Conservation (phyloP, 2,329 filamentous ascomycete genomes). For the Fusarium sp. region DNA sequence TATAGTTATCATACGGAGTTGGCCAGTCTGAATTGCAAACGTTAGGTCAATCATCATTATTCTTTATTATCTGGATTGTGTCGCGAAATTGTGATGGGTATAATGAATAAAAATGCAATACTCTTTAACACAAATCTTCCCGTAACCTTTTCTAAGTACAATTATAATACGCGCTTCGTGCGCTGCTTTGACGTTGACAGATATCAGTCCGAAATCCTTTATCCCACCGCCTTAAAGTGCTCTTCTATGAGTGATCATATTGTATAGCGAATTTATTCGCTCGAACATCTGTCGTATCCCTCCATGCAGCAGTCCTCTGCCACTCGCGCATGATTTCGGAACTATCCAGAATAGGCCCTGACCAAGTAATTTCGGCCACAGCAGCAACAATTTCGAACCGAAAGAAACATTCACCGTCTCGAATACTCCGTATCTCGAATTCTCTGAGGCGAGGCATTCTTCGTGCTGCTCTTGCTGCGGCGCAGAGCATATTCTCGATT, state of each 20-base stretch:
- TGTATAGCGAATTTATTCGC: not conserved
- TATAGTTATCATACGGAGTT: constrained; percentile 20
- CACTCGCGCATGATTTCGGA: not conserved
- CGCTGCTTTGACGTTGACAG: not conserved
- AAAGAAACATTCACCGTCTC: not conserved
- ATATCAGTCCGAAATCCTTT: not conserved
- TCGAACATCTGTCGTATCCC: not conserved
- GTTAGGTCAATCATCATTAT: constrained; percentile 27
- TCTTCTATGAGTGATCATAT: not conserved
- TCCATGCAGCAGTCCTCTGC: not conserved
- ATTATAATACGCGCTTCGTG: too few species aligned
- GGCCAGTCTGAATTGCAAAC: not conserved
- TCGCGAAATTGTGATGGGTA: not conserved
- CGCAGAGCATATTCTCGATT: not conserved
- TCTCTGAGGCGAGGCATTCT: not conserved
- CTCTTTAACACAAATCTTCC: not conserved
- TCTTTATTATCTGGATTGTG: not conserved
- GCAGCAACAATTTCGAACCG: not conserved
- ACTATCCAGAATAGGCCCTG: not conserved
- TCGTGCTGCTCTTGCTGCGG: not conserved
- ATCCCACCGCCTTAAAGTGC: too few species aligned
- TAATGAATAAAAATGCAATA: not conserved
- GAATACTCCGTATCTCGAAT: not conserved
- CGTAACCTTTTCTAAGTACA: not conserved
- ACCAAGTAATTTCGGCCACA: not conserved